Conservation (phyloP, 2,329 filamentous ascomycete species). For the Aspergillus calidoustus region DNA sequence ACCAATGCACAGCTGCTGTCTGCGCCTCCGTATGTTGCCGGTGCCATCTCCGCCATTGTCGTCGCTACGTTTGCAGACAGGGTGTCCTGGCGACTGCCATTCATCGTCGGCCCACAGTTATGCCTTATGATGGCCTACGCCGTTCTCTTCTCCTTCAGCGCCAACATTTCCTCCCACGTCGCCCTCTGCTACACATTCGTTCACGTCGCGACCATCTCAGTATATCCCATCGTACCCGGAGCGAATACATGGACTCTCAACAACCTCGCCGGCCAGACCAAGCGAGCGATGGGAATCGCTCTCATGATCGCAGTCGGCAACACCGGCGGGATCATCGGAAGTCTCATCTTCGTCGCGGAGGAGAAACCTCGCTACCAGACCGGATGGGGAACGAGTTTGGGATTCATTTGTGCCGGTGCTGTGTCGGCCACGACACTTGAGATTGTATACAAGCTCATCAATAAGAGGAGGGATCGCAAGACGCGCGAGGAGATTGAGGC, state of each 20-base stretch:
- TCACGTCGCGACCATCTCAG: constrained; percentile 49
- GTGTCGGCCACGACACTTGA: constrained; percentile 7
- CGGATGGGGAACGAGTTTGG: constrained; percentile 39
- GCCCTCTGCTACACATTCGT: constrained; percentile 52
- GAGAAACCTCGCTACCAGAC: constrained; percentile 41
- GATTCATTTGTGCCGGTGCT: constrained; percentile 31
- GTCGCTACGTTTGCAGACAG: constrained; percentile 45
- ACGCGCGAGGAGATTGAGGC: not conserved
- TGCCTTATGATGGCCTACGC: constrained; percentile 41
- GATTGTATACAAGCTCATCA: not conserved
- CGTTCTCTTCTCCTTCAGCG: constrained; percentile 44
- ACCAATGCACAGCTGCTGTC: constrained; percentile 36
- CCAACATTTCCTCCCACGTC: constrained; percentile 46
- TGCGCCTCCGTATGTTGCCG: constrained; percentile 40
- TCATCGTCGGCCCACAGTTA: constrained; percentile 42
- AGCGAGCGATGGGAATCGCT: constrained; percentile 49
- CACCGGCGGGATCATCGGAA: constrained; percentile 43
- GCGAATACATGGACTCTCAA: constrained; percentile 49
- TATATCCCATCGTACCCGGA: constrained; percentile 50
- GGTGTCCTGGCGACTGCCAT: constrained; percentile 46
- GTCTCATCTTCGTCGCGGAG: constrained; percentile 37
- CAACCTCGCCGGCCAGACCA: constrained; percentile 45
- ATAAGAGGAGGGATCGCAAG: not conserved
- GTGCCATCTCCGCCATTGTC: constrained; percentile 31
- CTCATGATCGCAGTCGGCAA: constrained; percentile 50